Conservation (phyloP, 495 filamentous ascomycete genomes). For the Aspergillus biplanus region DNA sequence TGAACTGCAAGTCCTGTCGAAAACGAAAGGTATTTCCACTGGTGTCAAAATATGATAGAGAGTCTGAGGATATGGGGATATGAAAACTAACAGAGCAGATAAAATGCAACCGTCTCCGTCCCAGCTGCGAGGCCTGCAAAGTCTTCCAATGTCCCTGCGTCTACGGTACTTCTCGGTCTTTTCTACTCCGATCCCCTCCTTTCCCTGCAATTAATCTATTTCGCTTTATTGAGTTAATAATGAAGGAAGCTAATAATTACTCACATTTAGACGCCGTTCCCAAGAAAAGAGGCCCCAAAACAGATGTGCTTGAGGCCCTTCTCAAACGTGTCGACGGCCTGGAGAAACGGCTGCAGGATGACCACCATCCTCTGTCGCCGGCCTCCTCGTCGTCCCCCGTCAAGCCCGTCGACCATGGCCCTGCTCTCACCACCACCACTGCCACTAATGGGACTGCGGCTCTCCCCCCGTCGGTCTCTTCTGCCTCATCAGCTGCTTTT, state of each 20-base stretch:
- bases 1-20: constrained; percentile 93
- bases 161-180: constrained; percentile 63
- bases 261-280: constrained; percentile 73
- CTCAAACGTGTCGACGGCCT: constrained; percentile 82
- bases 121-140: constrained; percentile 85
- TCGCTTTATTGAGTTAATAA: too few relatives aligned
- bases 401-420: constrained; percentile 25
- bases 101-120: constrained; percentile 84
- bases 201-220: background rate
- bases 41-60: background rate
- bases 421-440: background rate
- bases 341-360: constrained; percentile 75
- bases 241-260: too few relatives aligned
- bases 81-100: constrained; percentile 57
- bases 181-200: background rate
- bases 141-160: constrained; percentile 88
- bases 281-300: constrained; percentile 87
- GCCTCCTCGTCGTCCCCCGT: constrained; percentile 40
- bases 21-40: constrained; percentile 70
- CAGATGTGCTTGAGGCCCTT: constrained; percentile 82
- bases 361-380: constrained; percentile 56
- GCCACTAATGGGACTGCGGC: background rate
- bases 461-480: background rate
- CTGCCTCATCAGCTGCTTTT: constrained; percentile 4
- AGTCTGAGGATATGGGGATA: background rate